Evolutionary conservation across 768 basidiomycete species (phyloP).

Genomic region (Obba rivulosa): DNA sequence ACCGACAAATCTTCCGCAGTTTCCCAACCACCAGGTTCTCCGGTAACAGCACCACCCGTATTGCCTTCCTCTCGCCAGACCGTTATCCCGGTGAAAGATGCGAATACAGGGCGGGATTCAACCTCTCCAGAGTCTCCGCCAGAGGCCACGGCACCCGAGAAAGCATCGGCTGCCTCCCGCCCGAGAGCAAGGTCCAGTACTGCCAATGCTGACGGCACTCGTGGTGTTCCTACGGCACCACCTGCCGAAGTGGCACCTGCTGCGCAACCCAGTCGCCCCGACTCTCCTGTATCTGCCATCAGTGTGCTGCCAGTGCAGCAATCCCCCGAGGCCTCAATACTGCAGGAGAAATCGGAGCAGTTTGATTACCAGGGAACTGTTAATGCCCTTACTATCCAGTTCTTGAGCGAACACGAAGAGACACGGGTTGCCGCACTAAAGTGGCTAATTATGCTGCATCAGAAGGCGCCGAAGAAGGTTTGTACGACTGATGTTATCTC

Average conservation of each 20-base stretch:
- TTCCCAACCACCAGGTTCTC: constrained; percentile 38
- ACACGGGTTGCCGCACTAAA: constrained; percentile 93
- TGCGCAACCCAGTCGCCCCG: constrained; percentile 24
- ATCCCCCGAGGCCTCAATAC: constrained; percentile 21
- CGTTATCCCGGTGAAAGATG: constrained; percentile 28
- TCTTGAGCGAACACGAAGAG: constrained; percentile 94
- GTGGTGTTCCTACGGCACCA: constrained; percentile 4
- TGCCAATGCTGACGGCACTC: constrained; percentile 3
- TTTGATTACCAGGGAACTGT: constrained; percentile 94
- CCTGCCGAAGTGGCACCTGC: constrained; percentile 4
- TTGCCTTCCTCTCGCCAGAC: constrained; percentile 45
- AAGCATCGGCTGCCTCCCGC: constrained; percentile 14
- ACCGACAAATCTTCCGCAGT: constrained; percentile 25
- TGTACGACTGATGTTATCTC: not conserved
- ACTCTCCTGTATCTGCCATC: constrained; percentile 25
- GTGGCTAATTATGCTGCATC: constrained; percentile 98
- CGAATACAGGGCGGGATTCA: constrained; percentile 36
- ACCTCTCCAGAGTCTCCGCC: constrained; percentile 40
- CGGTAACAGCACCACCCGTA: constrained; percentile 42
- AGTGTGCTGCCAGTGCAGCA: constrained; percentile 21
- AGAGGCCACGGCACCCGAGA: constrained; percentile 25
- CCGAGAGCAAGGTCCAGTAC: not conserved
- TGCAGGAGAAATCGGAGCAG: constrained; percentile 54
- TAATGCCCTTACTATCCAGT: constrained; percentile 87
- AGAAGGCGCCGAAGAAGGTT: constrained; percentile 95